Evolutionary conservation across 129 eudicot species (phyloP).

Genomic region (Escallonia rubra): DNA sequence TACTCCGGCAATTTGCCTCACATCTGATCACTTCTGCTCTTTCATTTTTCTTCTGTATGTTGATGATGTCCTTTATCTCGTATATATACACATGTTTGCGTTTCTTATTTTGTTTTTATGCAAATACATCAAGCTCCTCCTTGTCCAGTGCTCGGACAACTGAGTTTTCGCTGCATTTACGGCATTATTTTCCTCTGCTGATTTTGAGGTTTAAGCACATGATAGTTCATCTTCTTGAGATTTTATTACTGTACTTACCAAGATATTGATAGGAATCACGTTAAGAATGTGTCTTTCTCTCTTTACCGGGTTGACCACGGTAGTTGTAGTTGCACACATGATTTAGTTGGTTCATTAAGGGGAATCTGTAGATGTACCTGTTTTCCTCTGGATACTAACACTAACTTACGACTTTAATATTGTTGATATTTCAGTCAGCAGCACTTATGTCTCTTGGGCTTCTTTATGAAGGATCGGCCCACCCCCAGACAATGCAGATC

Average conservation of each 20-base stretch:
- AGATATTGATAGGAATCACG: neutral
- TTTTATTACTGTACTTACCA: neutral
- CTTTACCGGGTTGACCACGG: neutral
- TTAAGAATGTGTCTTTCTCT: neutral
- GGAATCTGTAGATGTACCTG: neutral
- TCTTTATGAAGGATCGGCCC: conserved; percentile 92
- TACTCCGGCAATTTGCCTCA: neutral
- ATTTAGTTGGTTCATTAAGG: neutral
- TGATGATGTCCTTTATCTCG: neutral
- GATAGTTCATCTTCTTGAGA: neutral
- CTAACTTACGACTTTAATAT: conserved; percentile 12
- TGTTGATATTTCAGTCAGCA: conserved; percentile 64
- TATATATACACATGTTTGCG: neutral
- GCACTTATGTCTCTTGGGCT: conserved; percentile 96
- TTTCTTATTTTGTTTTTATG: neutral
- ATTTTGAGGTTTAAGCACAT: neutral
- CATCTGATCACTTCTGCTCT: neutral
- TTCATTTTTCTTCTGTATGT: neutral
- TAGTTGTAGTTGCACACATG: neutral
- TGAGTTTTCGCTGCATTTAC: too few relatives aligned
- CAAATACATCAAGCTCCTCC: neutral
- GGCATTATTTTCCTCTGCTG: neutral
- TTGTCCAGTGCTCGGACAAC: neutral
- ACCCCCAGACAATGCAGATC: conserved; percentile 86
- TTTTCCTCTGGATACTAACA: conserved; percentile 1